phyloP scores from a whole-genome alignment of 176 grass and related monocot species.

The Dendrocalamus sinicus region DNA sequence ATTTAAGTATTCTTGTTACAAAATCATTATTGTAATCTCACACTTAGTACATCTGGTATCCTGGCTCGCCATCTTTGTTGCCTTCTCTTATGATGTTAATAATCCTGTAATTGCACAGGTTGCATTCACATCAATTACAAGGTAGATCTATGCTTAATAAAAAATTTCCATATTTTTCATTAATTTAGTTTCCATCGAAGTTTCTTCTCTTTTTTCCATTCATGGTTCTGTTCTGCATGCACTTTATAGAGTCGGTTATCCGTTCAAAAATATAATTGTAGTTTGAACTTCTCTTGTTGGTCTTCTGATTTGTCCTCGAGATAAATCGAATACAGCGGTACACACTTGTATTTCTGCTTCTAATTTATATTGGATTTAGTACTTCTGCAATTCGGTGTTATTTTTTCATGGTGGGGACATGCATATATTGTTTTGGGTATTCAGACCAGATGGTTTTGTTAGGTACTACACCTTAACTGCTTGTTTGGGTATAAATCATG shows the following conservation, averaged over 20 bases:
- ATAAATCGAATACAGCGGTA: not conserved
- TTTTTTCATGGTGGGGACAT: not conserved
- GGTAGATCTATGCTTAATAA: not conserved
- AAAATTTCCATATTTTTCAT: no score
- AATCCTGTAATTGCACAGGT: not conserved
- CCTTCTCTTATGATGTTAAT: conserved; percentile 21
- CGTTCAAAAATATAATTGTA: not conserved
- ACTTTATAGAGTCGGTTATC: not conserved
- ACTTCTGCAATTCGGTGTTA: conserved; percentile 7
- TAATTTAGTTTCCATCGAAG: not conserved
- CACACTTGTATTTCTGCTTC: not conserved
- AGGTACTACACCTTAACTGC: not conserved
- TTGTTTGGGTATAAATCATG: conserved; percentile 3
- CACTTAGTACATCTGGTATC: not conserved
- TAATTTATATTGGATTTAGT: not conserved
- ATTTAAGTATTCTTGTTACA: conserved; percentile 22
- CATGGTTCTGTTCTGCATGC: not conserved
- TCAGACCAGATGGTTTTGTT: not conserved
- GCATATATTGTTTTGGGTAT: not conserved
- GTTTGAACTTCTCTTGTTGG: not conserved
- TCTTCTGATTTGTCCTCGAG: not conserved
- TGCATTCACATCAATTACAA: not conserved
- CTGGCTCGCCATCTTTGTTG: not conserved
- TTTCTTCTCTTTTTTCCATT: not conserved
- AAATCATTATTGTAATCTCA: conserved; percentile 17